phyloP scores from a whole-genome alignment of 2,329 filamentous ascomycete genomes.

The Xylaria sp. region DNA sequence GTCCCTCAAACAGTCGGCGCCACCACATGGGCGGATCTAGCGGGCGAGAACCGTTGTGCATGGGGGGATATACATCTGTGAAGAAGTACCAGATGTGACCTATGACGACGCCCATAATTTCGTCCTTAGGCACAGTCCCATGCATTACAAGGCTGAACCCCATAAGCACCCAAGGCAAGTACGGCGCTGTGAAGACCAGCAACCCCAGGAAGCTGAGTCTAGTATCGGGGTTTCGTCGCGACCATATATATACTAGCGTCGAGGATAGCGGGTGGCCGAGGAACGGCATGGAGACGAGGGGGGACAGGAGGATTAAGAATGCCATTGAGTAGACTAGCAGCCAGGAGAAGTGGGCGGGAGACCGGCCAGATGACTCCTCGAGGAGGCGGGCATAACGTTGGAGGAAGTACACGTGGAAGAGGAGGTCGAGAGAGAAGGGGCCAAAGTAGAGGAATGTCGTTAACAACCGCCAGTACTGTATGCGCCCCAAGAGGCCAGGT shows the following conservation, averaged over 20 bases:
- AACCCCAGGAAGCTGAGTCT: conserved; percentile 87
- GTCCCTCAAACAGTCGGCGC: conserved; percentile 80
- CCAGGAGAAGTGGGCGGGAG: conserved; percentile 94
- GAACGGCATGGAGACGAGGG: conserved; percentile 89
- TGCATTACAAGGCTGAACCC: conserved; percentile 91
- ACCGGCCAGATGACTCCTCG: conserved; percentile 91
- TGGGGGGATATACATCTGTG: conserved; percentile 90
- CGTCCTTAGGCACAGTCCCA: conserved; percentile 88
- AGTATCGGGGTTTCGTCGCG: conserved; percentile 89
- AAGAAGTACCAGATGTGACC: conserved; percentile 99
- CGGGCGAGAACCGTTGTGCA: conserved; percentile 83
- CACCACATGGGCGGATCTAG: conserved; percentile 91
- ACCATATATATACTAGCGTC: conserved; percentile 97
- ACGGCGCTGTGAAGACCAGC: conserved; percentile 90
- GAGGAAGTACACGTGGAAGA: conserved; percentile 98
- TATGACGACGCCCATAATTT: conserved; percentile 92
- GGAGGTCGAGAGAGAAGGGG: conserved; percentile 87
- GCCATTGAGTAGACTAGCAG: conserved; percentile 83
- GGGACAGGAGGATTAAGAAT: conserved; percentile 80
- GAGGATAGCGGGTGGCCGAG: conserved; percentile 92
- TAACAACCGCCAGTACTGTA: conserved; percentile 91
- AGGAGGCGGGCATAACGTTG: conserved; percentile 94
- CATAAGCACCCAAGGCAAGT: conserved; percentile 95
- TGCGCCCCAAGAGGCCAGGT: conserved; percentile 18
- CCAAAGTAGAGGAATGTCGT: conserved; percentile 98